Evolutionary conservation across 2,329 filamentous ascomycete genomes (phyloP), one percentile per base, ranked within the genome.

Genomic region (Magnaporthiopsis incrustans): DNA sequence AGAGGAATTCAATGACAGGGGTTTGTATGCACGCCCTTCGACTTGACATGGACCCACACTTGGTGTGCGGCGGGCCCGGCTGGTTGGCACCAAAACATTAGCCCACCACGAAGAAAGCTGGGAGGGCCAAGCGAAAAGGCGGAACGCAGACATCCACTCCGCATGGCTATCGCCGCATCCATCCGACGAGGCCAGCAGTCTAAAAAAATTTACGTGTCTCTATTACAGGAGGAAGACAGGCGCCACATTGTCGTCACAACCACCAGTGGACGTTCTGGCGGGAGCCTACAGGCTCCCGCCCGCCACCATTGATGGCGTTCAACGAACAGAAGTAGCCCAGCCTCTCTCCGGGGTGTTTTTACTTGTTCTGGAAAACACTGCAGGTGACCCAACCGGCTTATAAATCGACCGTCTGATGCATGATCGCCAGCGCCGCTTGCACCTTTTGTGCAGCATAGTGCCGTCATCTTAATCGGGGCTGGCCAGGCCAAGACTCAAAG

Each of bases 41-140:
- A 25, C 30, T 62, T 62, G 60, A 62, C 60, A 62, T 62, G 60
- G 30, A 44, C 60, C 60, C 60, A 62, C 60, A 56, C 44, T 25
- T 25, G 44, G 22, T n/a, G 44, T 10, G 44, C 12, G 7, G 44
- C 18, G 44, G n/a, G 18, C 44, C 44, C 18, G 44, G n/a, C 44
- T 53, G 44, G n/a, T 53, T 25, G n/a, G 18, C 18, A 50, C 38
- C 5, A 22, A 50, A 18, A 22, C 4, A 50, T 50, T 18, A 50
- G 38, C 38, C 38, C 38, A 50, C 38, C 4, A 4, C 6, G 14
- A 10, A 12, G 6, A 35, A 53, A 53, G 18, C 44, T n/a, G 44
- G 44, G 44, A 10, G 6, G 44, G 44, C 44, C 44, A 53, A 53
- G 44, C 44, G 44, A 53, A 53, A 25, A 25, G 44, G 44, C 44